Percentiles rank a stretch among this genome's conserved stretches.
Conservation (phyloP, 2,329 filamentous ascomycete species). For the Diplodia seriata region DNA sequence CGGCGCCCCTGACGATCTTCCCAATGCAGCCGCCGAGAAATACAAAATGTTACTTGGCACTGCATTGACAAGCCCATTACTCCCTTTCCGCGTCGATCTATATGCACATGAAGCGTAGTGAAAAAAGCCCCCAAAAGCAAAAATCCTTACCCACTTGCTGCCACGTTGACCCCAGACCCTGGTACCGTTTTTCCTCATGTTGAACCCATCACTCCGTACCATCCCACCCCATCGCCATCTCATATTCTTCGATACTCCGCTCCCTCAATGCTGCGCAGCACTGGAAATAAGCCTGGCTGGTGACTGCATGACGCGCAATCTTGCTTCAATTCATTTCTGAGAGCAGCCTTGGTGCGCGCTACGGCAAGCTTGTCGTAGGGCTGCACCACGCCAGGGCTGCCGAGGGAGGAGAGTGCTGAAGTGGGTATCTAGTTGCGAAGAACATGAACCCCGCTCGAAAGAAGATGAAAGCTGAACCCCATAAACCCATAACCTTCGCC, state of each 20-base stretch:
- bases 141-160: constrained; percentile 5
- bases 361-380: too few species aligned
- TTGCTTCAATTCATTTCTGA: constrained; percentile 12
- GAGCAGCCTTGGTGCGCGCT: background rate
- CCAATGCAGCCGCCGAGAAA: background rate
- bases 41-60: background rate
- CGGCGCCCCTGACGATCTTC: constrained; percentile 21
- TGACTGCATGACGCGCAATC: constrained; percentile 3
- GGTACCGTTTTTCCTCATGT: constrained; percentile 16
- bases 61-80: constrained; percentile 28
- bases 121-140: constrained; percentile 7
- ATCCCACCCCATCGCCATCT: background rate
- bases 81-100: constrained; percentile 22
- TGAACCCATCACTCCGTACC: constrained; percentile 10
- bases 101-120: constrained; percentile 19
- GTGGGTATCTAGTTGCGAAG: constrained; percentile 24
- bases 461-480: constrained; percentile 9
- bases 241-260: constrained; percentile 3
- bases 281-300: background rate
- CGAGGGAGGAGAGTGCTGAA: constrained; percentile 7
- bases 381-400: background rate
- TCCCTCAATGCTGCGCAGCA: constrained; percentile 3
- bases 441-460: constrained; percentile 7
- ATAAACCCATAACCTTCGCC: constrained; percentile 12
- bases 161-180: background rate